Evolutionary conservation across 352 stramenopile species (phyloP).

Genomic region (Phytophthora ohioensis): DNA sequence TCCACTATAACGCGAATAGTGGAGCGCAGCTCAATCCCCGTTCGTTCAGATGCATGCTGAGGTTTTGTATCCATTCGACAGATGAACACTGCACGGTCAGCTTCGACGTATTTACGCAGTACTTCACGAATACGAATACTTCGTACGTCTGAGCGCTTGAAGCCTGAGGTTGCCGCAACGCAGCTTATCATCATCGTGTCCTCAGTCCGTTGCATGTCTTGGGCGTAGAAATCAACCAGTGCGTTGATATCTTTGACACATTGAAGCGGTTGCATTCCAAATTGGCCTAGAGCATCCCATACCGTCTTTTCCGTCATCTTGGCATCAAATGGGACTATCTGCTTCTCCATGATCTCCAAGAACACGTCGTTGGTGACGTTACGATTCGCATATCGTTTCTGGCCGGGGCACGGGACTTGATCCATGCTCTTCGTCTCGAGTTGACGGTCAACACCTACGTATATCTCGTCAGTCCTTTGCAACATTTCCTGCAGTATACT

Average conservation of each 20-base stretch:
- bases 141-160: not conserved
- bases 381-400: constrained; percentile 11
- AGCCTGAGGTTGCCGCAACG: not conserved
- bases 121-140: constrained; percentile 15
- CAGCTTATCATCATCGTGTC: constrained; percentile 29
- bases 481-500: constrained; percentile 19
- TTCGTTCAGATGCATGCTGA: not conserved
- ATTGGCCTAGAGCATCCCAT: constrained; percentile 15
- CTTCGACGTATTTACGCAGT: constrained; percentile 25
- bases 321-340: constrained; percentile 24
- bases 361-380: constrained; percentile 24
- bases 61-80: constrained; percentile 10
- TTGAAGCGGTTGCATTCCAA: constrained; percentile 20
- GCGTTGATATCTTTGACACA: constrained; percentile 17
- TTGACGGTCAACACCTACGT: constrained; percentile 13
- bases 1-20: constrained; percentile 13
- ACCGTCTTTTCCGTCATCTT: constrained; percentile 16
- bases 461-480: constrained; percentile 24
- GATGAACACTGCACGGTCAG: constrained; percentile 18
- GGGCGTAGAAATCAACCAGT: constrained; percentile 23
- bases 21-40: constrained; percentile 1
- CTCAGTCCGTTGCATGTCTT: constrained; percentile 3
- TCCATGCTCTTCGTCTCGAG: constrained; percentile 17
- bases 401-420: constrained; percentile 19
- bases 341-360: constrained; percentile 35